Evolutionary conservation across 2,329 filamentous ascomycete genomes (phyloP).

Genomic region (Diaporthe sp.): DNA sequence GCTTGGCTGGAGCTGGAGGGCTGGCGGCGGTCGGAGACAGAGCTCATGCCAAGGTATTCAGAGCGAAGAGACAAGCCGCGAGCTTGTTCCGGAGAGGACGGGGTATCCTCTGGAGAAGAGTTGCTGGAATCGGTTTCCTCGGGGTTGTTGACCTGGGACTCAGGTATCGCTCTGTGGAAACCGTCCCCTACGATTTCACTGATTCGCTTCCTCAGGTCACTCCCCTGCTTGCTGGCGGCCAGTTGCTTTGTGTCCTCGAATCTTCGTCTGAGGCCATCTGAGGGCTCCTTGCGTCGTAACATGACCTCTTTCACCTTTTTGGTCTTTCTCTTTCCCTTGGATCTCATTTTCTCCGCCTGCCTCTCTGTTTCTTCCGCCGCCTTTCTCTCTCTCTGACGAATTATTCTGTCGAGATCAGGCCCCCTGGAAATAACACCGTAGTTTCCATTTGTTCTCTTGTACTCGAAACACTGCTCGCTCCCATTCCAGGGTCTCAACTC

Average conservation of each 20-base stretch:
- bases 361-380: background rate
- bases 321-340: slow-evolving; percentile 12
- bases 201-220: background rate
- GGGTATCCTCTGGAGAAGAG: background rate
- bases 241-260: background rate
- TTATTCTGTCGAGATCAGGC: background rate
- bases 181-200: background rate
- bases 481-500: background rate
- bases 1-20: background rate
- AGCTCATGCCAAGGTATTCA: background rate
- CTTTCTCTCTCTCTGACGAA: slow-evolving; percentile 27
- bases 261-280: background rate
- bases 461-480: background rate
- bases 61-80: background rate
- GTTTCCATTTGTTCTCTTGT: background rate
- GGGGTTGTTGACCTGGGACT: background rate
- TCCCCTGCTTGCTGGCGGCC: background rate
- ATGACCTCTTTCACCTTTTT: slow-evolving; percentile 28
- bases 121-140: background rate
- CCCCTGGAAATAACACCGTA: background rate
- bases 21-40: background rate
- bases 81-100: background rate
- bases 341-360: background rate
- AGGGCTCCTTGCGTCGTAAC: slow-evolving; percentile 24
- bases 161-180: background rate